Conservation (phyloP, 1,284 basidiomycete species). For the Cystobasidiaceae sp. region DNA sequence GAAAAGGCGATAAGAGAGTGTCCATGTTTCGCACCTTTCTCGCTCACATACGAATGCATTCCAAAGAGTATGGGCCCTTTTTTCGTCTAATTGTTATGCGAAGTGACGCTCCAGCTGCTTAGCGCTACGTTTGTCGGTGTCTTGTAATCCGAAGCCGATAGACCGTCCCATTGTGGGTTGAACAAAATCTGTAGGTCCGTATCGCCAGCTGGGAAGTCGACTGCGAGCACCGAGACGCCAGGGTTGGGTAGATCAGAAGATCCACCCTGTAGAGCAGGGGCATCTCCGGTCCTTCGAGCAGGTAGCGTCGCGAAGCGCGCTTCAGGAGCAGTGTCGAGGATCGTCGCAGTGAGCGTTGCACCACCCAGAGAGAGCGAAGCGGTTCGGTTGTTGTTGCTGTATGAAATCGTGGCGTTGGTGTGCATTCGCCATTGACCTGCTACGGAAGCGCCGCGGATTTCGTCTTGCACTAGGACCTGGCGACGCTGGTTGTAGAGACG, state of each 20-base stretch:
- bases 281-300: constrained; percentile 43
- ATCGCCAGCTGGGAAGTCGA: constrained; percentile 62
- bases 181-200: constrained; percentile 65
- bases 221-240: constrained; percentile 71
- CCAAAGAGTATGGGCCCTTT: too few species aligned
- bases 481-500: constrained; percentile 77
- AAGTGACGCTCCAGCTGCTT: constrained; percentile 61
- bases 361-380: constrained; percentile 64
- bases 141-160: constrained; percentile 57
- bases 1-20: too few species aligned
- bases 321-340: constrained; percentile 46
- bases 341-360: constrained; percentile 53
- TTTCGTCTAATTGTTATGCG: too few species aligned
- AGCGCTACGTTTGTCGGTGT: constrained; percentile 63
- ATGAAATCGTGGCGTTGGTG: constrained; percentile 67
- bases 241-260: constrained; percentile 64
- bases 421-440: constrained; percentile 85
- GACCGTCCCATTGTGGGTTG: constrained; percentile 74
- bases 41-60: too few species aligned
- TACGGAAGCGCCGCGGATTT: constrained; percentile 41
- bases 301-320: constrained; percentile 44
- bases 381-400: constrained; percentile 49
- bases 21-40: too few species aligned
- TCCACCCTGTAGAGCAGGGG: constrained; percentile 33
- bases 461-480: constrained; percentile 67